Evolutionary conservation across 305 asterid species (phyloP).

Genomic region (Ilex paraguariensis): DNA sequence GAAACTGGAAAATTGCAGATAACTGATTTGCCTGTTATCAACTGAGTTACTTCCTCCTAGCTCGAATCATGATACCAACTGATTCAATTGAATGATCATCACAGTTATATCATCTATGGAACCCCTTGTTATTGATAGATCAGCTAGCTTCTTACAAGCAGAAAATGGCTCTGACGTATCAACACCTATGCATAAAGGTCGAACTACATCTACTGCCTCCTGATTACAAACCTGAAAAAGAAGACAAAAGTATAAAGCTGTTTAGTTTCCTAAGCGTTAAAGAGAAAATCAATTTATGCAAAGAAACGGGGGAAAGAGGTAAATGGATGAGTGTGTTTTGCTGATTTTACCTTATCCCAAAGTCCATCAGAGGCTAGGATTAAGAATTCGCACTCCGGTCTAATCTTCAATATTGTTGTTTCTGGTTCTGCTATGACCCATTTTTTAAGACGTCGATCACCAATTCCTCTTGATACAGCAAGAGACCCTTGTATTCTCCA

Average conservation of each 20-base stretch:
- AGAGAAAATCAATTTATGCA: too few species aligned
- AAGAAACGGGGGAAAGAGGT: too few species aligned
- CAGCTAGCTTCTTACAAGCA: conserved; percentile 71
- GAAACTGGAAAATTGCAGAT: not conserved
- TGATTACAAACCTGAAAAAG: conserved; percentile 64
- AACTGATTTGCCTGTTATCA: not conserved
- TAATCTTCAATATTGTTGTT: conserved; percentile 33
- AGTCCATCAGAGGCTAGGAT: conserved; percentile 83
- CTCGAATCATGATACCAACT: conserved; percentile 26
- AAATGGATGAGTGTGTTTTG: not conserved
- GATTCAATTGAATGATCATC: conserved; percentile 54
- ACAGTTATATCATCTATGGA: conserved; percentile 63
- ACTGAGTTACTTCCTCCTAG: not conserved
- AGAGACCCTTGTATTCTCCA: conserved; percentile 85
- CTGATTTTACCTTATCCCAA: conserved; percentile 61
- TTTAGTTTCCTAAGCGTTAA: not conserved
- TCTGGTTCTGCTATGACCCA: conserved; percentile 80
- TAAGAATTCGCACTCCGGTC: conserved; percentile 58
- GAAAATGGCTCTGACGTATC: conserved; percentile 32
- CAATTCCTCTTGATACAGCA: conserved; percentile 73
- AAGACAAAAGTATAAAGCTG: not conserved
- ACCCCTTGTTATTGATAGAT: conserved; percentile 63
- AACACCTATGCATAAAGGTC: conserved; percentile 32
- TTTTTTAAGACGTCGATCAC: conserved; percentile 58
- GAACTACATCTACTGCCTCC: conserved; percentile 68